Conservation (phyloP, 148 eudicot species). For the Nepenthes mirabilis region DNA sequence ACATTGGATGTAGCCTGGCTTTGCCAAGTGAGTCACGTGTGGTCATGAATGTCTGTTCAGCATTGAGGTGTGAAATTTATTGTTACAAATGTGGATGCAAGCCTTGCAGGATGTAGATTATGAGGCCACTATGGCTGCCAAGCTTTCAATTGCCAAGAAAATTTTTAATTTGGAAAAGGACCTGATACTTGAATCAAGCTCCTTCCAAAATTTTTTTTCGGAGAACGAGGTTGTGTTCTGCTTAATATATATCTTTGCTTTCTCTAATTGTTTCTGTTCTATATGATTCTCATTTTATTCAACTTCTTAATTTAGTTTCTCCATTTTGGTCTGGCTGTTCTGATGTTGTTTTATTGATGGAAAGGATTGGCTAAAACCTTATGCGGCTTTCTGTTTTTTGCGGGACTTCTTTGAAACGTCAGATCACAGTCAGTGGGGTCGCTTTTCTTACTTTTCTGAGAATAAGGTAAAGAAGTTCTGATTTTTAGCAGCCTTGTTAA, state of each 20-base stretch:
- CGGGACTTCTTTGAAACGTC: slow-evolving; percentile 95
- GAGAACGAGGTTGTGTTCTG: slow-evolving; percentile 61
- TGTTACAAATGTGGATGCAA: slow-evolving; percentile 1
- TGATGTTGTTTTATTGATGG: slow-evolving; percentile 7
- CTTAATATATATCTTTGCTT: neutral
- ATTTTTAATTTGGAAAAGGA: slow-evolving; percentile 69
- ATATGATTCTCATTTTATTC: neutral
- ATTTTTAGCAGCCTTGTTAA: neutral
- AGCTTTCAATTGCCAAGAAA: slow-evolving; percentile 81
- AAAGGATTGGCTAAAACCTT: slow-evolving; percentile 94
- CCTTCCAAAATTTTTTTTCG: slow-evolving; percentile 56
- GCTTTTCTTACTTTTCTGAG: slow-evolving; percentile 55
- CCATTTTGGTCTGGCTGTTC: neutral
- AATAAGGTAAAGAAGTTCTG: slow-evolving; percentile 43
- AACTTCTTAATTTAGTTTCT: neutral
- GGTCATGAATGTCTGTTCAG: too few species aligned
- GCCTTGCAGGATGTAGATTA: slow-evolving; percentile 78
- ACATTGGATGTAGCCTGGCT: too few species aligned
- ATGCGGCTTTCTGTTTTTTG: slow-evolving; percentile 91
- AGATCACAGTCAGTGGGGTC: slow-evolving; percentile 97
- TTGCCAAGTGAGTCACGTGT: too few species aligned
- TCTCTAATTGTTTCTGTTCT: neutral
- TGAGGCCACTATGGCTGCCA: slow-evolving; percentile 72
- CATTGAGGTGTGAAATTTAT: too few species aligned
- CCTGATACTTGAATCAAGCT: slow-evolving; percentile 38